Conservation (phyloP, 257 asterid genomes). For the Plantago elongata region DNA sequence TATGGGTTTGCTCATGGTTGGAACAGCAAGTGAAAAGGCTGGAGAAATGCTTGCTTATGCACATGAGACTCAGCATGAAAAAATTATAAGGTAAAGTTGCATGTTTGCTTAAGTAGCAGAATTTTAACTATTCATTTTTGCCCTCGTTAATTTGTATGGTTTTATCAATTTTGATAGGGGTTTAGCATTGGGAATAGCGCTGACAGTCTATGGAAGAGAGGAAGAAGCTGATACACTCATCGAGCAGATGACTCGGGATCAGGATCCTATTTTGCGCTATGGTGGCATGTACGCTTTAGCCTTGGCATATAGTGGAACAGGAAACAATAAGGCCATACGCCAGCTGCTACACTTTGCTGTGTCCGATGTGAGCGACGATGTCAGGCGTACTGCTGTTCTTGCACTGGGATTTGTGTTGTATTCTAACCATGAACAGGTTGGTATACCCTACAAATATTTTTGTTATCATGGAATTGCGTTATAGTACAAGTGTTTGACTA, state of each 20-base stretch:
- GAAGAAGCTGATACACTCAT: constrained; percentile 93
- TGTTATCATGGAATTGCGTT: too few species aligned
- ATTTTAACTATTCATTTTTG: constrained; percentile 3
- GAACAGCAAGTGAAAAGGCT: constrained; percentile 95
- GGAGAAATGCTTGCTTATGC: constrained; percentile 97
- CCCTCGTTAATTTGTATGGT: constrained; percentile 12
- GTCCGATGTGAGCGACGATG: constrained; percentile 96
- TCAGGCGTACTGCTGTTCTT: constrained; percentile 92
- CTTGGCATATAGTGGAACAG: constrained; percentile 93
- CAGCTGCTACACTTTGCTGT: constrained; percentile 96
- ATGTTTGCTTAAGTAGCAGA: constrained; percentile 4
- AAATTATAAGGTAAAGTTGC: constrained; percentile 69
- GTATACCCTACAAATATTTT: background rate
- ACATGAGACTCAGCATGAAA: constrained; percentile 96
- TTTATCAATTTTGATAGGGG: constrained; percentile 46
- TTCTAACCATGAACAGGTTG: constrained; percentile 89
- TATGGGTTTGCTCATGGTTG: constrained; percentile 97
- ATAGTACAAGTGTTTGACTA: too few species aligned
- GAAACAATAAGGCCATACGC: constrained; percentile 93
- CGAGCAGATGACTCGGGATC: constrained; percentile 97
- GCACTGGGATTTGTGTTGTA: constrained; percentile 94
- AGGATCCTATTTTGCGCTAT: constrained; percentile 91
- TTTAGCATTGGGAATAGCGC: constrained; percentile 88
- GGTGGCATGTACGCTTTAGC: constrained; percentile 99
- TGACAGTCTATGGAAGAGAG: constrained; percentile 97